A percentile compares a stretch with the other conserved stretches of the same genome.
phyloP scores from a whole-genome alignment of 306 rosid species.

The Canavalia ensiformis region DNA sequence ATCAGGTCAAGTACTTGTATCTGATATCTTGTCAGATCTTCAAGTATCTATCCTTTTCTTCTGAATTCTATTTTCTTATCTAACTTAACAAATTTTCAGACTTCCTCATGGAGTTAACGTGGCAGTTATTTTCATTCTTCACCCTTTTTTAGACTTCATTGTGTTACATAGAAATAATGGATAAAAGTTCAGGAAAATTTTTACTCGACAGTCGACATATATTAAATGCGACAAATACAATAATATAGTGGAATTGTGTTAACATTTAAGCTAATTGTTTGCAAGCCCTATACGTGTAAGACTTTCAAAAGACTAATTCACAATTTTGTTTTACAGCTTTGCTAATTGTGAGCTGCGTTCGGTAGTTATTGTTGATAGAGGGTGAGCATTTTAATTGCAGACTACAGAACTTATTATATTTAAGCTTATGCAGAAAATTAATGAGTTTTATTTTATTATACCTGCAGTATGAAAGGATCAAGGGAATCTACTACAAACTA shows the following conservation, averaged over 20 bases:
- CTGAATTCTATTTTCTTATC: constrained; percentile 10
- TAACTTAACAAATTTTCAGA: not conserved
- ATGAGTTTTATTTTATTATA: not conserved
- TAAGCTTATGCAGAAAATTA: constrained; percentile 16
- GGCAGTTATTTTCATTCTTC: not conserved
- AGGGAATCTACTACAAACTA: constrained; percentile 68
- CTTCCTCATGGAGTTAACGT: not conserved
- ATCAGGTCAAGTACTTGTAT: not conserved
- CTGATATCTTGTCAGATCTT: not conserved
- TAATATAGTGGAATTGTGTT: not conserved
- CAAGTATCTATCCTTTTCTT: constrained; percentile 19
- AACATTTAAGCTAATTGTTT: not conserved
- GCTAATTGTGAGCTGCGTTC: constrained; percentile 89
- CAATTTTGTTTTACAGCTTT: constrained; percentile 66
- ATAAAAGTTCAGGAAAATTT: not conserved
- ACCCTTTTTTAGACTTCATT: constrained; percentile 10
- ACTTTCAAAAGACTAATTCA: constrained; percentile 28
- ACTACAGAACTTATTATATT: constrained; percentile 7
- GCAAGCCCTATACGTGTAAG: not conserved
- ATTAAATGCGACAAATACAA: not conserved
- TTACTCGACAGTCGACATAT: not conserved
- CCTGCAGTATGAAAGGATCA: constrained; percentile 71
- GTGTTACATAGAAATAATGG: not conserved
- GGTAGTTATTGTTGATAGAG: constrained; percentile 68
- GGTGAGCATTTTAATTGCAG: constrained; percentile 57